phyloP scores from a whole-genome alignment of 2,329 filamentous ascomycete species.

The Emmonsiellopsis sp. region DNA sequence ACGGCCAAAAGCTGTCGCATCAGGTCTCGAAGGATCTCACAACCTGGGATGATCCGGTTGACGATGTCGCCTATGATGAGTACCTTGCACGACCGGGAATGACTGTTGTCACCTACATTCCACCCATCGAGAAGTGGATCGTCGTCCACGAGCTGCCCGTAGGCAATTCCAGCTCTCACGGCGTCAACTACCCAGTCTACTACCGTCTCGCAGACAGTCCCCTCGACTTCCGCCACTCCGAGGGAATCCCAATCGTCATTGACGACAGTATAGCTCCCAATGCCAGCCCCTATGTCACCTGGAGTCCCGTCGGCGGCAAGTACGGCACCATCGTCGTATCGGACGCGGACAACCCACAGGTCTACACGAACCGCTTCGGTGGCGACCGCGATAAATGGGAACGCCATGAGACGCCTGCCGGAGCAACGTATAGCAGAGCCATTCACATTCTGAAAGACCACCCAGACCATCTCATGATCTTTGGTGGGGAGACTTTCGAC shows the following conservation, averaged over 20 bases:
- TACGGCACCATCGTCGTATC: constrained; percentile 37
- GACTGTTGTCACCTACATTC: neutral
- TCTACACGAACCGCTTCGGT: constrained; percentile 36
- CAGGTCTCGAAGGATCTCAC: constrained; percentile 1
- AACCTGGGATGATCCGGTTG: neutral
- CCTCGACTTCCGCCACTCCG: constrained; percentile 3
- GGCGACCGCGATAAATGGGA: constrained; percentile 26
- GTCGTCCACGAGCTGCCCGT: neutral
- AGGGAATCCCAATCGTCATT: constrained; percentile 7
- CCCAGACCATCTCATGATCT: constrained; percentile 9
- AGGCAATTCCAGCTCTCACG: neutral
- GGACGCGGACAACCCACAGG: constrained; percentile 27
- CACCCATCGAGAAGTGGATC: constrained; percentile 17
- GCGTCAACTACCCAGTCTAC: neutral
- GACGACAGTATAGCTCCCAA: constrained; percentile 25
- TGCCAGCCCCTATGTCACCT: constrained; percentile 36
- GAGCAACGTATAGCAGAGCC: constrained; percentile 20
- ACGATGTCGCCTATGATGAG: neutral
- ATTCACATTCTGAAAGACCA: constrained; percentile 11
- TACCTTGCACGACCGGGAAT: constrained; percentile 1
- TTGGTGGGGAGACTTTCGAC: constrained; percentile 15
- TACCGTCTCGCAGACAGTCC: neutral
- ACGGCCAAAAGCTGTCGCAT: neutral
- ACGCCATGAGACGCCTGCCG: constrained; percentile 7
- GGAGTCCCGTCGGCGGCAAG: constrained; percentile 35